Evolutionary conservation across 2,329 filamentous ascomycete species (phyloP), one percentile per base, ranked within the genome.

Genomic region (Claviceps arundinis): DNA sequence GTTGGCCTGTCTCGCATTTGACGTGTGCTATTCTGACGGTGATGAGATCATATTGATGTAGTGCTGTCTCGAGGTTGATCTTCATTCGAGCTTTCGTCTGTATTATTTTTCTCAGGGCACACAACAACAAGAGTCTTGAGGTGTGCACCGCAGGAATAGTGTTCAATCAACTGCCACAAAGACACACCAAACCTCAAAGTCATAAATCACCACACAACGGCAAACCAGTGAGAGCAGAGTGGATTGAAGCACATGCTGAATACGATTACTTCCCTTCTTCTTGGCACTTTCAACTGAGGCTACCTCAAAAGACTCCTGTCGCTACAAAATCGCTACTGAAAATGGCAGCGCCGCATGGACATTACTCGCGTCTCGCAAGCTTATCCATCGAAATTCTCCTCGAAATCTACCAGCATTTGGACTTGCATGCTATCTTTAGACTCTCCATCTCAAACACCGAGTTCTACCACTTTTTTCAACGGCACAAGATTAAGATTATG

Each of bases 321-420:
- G 26, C 48, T 16, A 19, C 8, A 24, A 5, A 47, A 14, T 24
- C 40, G 5, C 45, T 49, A 17, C n/a, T 17, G 53, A 19, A 19
- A 6, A 63, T 65, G 62, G 54, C 58, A 7, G 38, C 48, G 5
- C 47, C 49, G 40, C 44, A 50, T n/a, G 51, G 51, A 41, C 55
- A 55, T 44, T 19, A 49, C 2, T 54, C 56, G 24, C 55, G 52
- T 41, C 57, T 70, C 19, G 55, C 62, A 46, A 58, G 57, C 44
- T 54, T 73, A 47, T 74, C 76, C 0, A 62, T 68, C 3, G 76
- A 80, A 57, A 67, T 76, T 17, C 59, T 76, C 2, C 60, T 77
- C 11, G 70, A 74, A 19, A 71, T 78, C 24, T 74, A 74, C 57
- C 68, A 70, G 34, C 56, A 70, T 17, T 62, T 78, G 49, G 68